Evolutionary conservation across 1,139 yeast genomes (phyloP), one percentile per base, ranked within the genome.

Genomic region (Scheffersomyces insectosa): DNA sequence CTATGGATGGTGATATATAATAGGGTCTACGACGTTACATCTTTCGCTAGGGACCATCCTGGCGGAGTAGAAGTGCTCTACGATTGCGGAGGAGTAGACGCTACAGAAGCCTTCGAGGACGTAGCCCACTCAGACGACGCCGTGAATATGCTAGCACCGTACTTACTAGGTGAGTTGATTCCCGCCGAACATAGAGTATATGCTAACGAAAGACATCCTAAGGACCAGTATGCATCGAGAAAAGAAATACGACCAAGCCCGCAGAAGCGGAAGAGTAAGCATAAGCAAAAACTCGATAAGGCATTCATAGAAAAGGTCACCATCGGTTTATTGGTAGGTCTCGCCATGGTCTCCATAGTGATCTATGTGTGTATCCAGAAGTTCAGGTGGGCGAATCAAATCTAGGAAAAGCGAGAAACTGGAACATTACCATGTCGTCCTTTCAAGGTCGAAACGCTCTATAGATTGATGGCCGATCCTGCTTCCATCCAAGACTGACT

Each of bases 1-100:
- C 59, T 83, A 38, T 84, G 88, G 89, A 83, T 84, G 82, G 70
- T 82, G 3, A 68, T 84, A 3, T 83, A 81, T 52, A 81, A 79
- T 42, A 75, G 78, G 42, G 85, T 84, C 0, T 85, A 83, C 56
- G 77, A 84, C 51, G 71, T 83, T 4, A 77, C 85, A 1, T 50
- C 59, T 4, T 71, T 82, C 39, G 58, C 79, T 3, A 65, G 62
- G 3, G 63, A 64, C 1, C 91, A 85, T 55, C 89, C 90, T 4
- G 91, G 90, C 4, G 90, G 90, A 2, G 75, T 79, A 0, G 88
- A 82, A 50, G 86, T 84, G 5, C 62, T 85, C 37, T 64, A 80
- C 47, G 88, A 83, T 47, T 83, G 85, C 59, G 88, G 82, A 6
- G 91, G 91, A 0, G 77, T 75, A n/a, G 90, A 85, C 62, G 88